phyloP scores from a whole-genome alignment of 2,329 filamentous ascomycete genomes.

The Coniochaeta sp. region DNA sequence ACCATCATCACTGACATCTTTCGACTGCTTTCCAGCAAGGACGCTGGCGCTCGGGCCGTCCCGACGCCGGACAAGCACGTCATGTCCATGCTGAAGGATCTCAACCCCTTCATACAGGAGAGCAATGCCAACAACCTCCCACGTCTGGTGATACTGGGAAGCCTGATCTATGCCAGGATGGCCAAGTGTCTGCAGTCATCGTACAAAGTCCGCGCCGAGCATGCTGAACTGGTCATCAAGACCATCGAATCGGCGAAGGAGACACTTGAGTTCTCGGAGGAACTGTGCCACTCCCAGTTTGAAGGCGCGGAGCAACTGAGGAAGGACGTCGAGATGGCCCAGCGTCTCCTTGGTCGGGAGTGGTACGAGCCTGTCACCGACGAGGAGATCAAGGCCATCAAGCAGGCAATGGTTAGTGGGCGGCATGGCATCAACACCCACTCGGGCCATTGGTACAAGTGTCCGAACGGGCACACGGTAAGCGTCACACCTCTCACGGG shows the following conservation, averaged over 20 bases:
- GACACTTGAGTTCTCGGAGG: conserved; percentile 20
- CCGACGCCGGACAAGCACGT: too few relatives aligned
- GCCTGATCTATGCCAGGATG: conserved; percentile 23
- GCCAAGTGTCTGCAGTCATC: conserved; percentile 17
- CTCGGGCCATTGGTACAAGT: conserved; percentile 26
- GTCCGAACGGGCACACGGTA: conserved; percentile 21
- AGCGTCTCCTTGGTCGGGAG: conserved; percentile 21
- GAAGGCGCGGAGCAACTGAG: conserved; percentile 17
- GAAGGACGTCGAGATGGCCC: conserved; percentile 18
- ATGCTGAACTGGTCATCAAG: conserved; percentile 6
- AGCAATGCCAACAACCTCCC: conserved; percentile 23
- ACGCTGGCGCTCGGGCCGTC: too few relatives aligned
- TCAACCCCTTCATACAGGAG: conserved; percentile 20
- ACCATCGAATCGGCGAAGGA: conserved; percentile 13
- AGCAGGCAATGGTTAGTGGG: conserved; percentile 38
- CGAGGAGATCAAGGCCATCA: conserved; percentile 35
- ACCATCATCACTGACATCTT: conserved; percentile 14
- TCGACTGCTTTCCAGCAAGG: conserved; percentile 14
- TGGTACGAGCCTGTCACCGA: conserved; percentile 32
- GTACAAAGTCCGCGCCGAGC: conserved; percentile 2
- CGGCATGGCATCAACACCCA: conserved; percentile 28
- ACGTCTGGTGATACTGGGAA: conserved; percentile 27
- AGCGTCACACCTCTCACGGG: not conserved
- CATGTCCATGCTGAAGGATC: conserved; percentile 13
- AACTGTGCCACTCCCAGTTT: conserved; percentile 25